A percentile compares a stretch with the other conserved stretches of the same genome.
Evolutionary conservation across 2,329 filamentous ascomycete genomes (phyloP).

Genomic region (Nemania diffusa): DNA sequence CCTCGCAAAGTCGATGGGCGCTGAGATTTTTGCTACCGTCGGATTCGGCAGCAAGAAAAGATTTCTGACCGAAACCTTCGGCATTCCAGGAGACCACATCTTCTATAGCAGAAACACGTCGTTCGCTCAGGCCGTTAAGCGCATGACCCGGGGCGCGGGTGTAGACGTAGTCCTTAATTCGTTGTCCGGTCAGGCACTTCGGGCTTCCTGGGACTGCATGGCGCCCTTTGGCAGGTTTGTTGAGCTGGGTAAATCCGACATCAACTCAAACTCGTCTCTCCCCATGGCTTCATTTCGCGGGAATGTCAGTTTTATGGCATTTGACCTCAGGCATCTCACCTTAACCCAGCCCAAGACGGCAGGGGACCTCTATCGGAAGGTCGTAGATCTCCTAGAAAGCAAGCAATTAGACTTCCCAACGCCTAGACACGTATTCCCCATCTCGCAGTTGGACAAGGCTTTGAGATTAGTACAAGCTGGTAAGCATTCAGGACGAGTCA

Average conservation of each 20-base stretch:
- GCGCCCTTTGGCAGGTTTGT: slow-evolving; percentile 54
- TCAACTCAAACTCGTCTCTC: slow-evolving; percentile 7
- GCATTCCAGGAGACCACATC: slow-evolving; percentile 18
- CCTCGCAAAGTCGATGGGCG: slow-evolving; percentile 23
- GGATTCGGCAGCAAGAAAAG: slow-evolving; percentile 21
- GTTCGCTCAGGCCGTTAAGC: slow-evolving; percentile 14
- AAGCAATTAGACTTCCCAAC: not conserved
- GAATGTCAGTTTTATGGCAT: slow-evolving; percentile 15
- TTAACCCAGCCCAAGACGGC: not conserved
- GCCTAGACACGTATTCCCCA: slow-evolving; percentile 15
- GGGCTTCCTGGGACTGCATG: slow-evolving; percentile 54
- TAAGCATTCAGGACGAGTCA: slow-evolving; percentile 26
- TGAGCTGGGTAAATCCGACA: slow-evolving; percentile 31
- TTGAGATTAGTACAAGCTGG: slow-evolving; percentile 33
- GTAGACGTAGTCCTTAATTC: slow-evolving; percentile 51
- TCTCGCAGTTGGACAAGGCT: slow-evolving; percentile 24
- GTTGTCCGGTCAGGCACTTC: slow-evolving; percentile 52
- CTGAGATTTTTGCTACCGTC: slow-evolving; percentile 30
- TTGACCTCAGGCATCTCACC: slow-evolving; percentile 32
- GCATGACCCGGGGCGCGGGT: slow-evolving; percentile 10
- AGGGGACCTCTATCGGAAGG: not conserved
- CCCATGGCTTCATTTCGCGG: slow-evolving; percentile 22
- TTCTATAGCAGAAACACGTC: slow-evolving; percentile 24
- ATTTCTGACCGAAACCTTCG: not conserved
- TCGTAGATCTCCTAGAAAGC: slow-evolving; percentile 2